phyloP scores from a whole-genome alignment of 2,329 filamentous ascomycete species.

The Colletotrichum higginsianum region DNA sequence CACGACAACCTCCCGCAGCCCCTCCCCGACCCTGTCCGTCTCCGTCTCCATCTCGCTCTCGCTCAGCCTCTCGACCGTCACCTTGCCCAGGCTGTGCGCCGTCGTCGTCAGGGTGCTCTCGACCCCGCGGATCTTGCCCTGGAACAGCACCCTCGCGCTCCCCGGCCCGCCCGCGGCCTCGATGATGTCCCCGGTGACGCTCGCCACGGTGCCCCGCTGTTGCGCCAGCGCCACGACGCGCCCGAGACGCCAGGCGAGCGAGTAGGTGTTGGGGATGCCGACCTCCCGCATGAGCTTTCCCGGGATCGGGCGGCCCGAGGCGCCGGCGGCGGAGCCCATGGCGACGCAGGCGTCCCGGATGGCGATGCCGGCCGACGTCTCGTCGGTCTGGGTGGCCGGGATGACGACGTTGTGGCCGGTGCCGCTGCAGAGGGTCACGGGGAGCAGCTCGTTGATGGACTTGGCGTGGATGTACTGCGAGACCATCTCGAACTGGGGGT shows the following conservation, averaged over 20 bases:
- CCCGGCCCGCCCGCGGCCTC: conserved; percentile 54
- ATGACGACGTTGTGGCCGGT: conserved; percentile 45
- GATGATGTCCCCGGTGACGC: conserved; percentile 55
- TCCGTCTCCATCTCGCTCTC: conserved; percentile 53
- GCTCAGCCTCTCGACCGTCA: conserved; percentile 56
- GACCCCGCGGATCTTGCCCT: conserved; percentile 48
- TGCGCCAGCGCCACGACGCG: conserved; percentile 63
- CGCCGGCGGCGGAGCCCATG: conserved; percentile 52
- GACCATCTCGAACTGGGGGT: conserved; percentile 48
- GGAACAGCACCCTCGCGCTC: conserved; percentile 46
- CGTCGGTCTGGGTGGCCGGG: conserved; percentile 43
- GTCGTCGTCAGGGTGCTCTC: conserved; percentile 61
- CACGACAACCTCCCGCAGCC: conserved; percentile 42
- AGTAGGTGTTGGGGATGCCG: conserved; percentile 54
- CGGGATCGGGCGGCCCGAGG: conserved; percentile 51
- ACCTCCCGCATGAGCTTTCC: conserved; percentile 51
- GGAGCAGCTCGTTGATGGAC: conserved; percentile 47
- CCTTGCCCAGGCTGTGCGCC: conserved; percentile 59
- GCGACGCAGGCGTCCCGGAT: conserved; percentile 48
- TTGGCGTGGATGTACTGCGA: conserved; percentile 50
- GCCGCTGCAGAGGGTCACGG: conserved; percentile 46
- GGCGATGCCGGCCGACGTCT: conserved; percentile 44
- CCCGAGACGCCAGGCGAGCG: conserved; percentile 62
- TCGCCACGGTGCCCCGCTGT: conserved; percentile 58
- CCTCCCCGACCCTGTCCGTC: conserved; percentile 49